These are phyloP conservation scores for Citrullus colocynthis DNA, from an alignment of 306 rosid genomes.

Conservation along the genomic window DNA sequence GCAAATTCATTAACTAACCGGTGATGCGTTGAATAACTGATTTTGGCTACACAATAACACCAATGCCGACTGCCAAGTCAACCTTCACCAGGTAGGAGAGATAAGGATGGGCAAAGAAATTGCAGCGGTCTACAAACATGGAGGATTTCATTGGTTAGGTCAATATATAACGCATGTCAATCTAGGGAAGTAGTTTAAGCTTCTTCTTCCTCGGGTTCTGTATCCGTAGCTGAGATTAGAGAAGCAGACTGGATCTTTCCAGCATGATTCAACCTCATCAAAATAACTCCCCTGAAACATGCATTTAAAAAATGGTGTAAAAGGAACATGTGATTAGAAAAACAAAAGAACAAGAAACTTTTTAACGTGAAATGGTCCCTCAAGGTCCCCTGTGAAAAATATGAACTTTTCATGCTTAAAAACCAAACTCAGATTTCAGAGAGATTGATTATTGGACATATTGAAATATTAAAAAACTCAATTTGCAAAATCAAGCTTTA, in stretches of 20 bases:
- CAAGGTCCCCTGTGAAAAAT: background rate
- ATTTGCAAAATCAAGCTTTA: background rate
- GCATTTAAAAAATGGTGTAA: background rate
- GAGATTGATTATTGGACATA: background rate
- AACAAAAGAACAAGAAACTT: background rate
- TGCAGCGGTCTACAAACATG: background rate
- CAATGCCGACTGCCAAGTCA: background rate
- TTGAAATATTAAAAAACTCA: background rate
- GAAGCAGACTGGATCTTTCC: conserved; percentile 98
- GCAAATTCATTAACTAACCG: background rate
- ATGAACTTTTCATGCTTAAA: background rate
- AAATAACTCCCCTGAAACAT: conserved; percentile 68
- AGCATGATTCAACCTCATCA: conserved; percentile 77
- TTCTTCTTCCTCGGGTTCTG: conserved; percentile 52
- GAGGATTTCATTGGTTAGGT: background rate
- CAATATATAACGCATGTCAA: background rate
- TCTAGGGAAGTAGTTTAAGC: conserved; percentile 26
- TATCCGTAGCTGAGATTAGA: conserved; percentile 53
- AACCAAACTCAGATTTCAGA: too few relatives aligned
- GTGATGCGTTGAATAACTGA: background rate
- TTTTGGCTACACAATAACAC: background rate
- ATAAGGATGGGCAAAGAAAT: background rate
- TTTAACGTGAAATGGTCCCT: background rate
- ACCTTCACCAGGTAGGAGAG: background rate
- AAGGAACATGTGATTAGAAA: background rate